These are phyloP conservation scores for Bipolaris cookei DNA, from an alignment of 2,329 filamentous ascomycete genomes.

Conservation along the genomic window DNA sequence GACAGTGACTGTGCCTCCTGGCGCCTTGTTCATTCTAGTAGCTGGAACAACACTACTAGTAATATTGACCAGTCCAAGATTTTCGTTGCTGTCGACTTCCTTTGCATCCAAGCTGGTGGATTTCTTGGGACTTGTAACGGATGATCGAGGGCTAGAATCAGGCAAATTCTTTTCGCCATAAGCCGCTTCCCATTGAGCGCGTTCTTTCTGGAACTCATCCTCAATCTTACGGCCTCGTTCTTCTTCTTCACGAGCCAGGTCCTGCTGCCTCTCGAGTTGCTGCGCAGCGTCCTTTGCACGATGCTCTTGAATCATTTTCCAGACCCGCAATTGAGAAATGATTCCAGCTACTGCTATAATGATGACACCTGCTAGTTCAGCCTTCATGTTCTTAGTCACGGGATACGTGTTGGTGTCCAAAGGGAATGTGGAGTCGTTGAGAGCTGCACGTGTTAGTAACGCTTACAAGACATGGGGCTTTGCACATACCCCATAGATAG, in stretches of 20 bases:
- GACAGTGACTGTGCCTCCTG: constrained; percentile 59
- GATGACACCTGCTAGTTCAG: constrained; percentile 80
- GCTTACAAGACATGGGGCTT: constrained; percentile 1
- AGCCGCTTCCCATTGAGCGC: constrained; percentile 74
- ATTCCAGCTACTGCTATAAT: constrained; percentile 77
- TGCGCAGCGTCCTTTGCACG: constrained; percentile 55
- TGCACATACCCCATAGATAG: constrained; percentile 76
- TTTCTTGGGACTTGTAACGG: constrained; percentile 42
- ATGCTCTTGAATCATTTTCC: constrained; percentile 73
- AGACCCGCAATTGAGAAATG: constrained; percentile 83
- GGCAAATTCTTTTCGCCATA: constrained; percentile 68
- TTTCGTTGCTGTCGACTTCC: constrained; percentile 53
- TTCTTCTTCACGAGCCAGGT: constrained; percentile 70
- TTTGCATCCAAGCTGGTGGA: constrained; percentile 44
- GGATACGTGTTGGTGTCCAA: constrained; percentile 79
- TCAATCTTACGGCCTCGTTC: constrained; percentile 72
- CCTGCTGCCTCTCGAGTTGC: constrained; percentile 61
- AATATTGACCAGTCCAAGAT: constrained; percentile 62
- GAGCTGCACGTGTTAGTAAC: constrained; percentile 49
- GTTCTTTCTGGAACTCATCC: constrained; percentile 65
- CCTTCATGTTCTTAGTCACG: constrained; percentile 81
- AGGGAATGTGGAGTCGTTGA: constrained; percentile 81
- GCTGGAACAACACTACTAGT: constrained; percentile 53
- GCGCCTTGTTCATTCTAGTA: constrained; percentile 37
- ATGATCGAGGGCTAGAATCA: constrained; percentile 60